A percentile compares a stretch with the other conserved stretches of the same genome.
Conservation (phyloP, 2,329 filamentous ascomycete species). For the Dactylonectria estremocensis region DNA sequence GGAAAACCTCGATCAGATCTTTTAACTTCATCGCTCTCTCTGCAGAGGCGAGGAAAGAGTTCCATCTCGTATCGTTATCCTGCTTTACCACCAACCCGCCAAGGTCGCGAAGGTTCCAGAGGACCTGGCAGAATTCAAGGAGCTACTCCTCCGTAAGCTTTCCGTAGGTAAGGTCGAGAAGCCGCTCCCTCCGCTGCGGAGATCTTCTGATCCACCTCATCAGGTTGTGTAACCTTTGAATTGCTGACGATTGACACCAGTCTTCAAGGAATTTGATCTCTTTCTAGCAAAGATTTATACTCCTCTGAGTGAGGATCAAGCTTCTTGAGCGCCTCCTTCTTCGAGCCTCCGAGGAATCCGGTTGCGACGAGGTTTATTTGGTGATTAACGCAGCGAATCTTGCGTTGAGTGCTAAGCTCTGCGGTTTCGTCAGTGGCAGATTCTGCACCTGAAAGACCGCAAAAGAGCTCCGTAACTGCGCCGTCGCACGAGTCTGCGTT, state of each 20-base stretch:
- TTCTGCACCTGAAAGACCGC: conserved; percentile 11
- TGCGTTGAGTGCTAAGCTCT: conserved; percentile 11
- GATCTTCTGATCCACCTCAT: conserved; percentile 8
- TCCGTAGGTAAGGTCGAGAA: conserved; percentile 8
- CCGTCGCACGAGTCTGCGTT: conserved; percentile 5
- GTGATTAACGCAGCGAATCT: conserved; percentile 8
- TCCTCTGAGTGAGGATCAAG: conserved; percentile 8
- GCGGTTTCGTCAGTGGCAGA: conserved; percentile 5
- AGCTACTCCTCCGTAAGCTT: conserved; percentile 8
- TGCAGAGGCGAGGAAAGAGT: conserved; percentile 11
- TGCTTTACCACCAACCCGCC: conserved; percentile 11
- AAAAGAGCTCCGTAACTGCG: conserved; percentile 9
- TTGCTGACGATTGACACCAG: conserved; percentile 7
- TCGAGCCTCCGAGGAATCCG: conserved; percentile 5
- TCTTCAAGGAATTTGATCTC: conserved; percentile 10
- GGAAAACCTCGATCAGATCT: conserved; percentile 11
- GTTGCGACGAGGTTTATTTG: conserved; percentile 12
- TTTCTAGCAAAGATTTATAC: conserved; percentile 13
- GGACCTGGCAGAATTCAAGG: conserved; percentile 9
- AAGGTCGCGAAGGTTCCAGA: conserved; percentile 7
- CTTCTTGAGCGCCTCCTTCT: conserved; percentile 10
- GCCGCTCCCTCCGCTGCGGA: conserved; percentile 6
- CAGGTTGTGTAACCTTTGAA: conserved; percentile 12
- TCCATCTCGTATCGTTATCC: conserved; percentile 11
- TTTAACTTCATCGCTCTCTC: conserved; percentile 7